phyloP scores from a whole-genome alignment of 1,284 basidiomycete species.

The Leccinum pallidistipes region DNA sequence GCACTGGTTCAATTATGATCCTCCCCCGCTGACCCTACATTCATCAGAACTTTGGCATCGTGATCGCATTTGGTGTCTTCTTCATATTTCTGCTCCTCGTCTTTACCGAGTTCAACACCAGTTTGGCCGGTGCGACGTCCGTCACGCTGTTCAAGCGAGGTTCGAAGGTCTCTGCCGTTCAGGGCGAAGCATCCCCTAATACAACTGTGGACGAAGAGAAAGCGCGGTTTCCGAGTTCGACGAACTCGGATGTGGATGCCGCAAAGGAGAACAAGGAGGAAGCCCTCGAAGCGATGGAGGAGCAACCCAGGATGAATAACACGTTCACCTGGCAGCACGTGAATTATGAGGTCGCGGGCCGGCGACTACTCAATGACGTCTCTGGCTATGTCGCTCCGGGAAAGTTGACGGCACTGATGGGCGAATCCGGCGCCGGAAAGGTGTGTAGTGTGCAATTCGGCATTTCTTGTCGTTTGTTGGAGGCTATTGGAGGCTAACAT shows the following conservation, averaged over 20 bases:
- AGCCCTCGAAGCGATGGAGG: slow-evolving; percentile 8
- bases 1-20: neutral
- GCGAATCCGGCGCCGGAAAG: slow-evolving; percentile 81
- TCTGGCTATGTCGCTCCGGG: slow-evolving; percentile 84
- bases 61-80: slow-evolving; percentile 50
- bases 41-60: slow-evolving; percentile 54
- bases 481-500: neutral
- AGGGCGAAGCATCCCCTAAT: neutral
- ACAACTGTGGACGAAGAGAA: slow-evolving; percentile 29
- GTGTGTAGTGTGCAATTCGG: slow-evolving; percentile 36
- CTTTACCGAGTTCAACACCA: slow-evolving; percentile 51
- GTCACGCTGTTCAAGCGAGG: slow-evolving; percentile 47
- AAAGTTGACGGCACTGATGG: slow-evolving; percentile 77
- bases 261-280: slow-evolving; percentile 12
- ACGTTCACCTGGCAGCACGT: slow-evolving; percentile 68
- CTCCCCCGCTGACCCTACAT: neutral
- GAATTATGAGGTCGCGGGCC: slow-evolving; percentile 57
- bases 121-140: slow-evolving; percentile 32
- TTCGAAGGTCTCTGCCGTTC: slow-evolving; percentile 21
- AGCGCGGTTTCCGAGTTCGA: slow-evolving; percentile 18
- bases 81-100: slow-evolving; percentile 50
- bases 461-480: slow-evolving; percentile 14
- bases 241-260: slow-evolving; percentile 33
- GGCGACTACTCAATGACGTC: slow-evolving; percentile 73
- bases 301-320: slow-evolving; percentile 24